Evolutionary conservation across 2,329 filamentous ascomycete genomes (phyloP), one percentile per base, ranked within the genome.

Genomic region (Lithohypha guttulata): DNA sequence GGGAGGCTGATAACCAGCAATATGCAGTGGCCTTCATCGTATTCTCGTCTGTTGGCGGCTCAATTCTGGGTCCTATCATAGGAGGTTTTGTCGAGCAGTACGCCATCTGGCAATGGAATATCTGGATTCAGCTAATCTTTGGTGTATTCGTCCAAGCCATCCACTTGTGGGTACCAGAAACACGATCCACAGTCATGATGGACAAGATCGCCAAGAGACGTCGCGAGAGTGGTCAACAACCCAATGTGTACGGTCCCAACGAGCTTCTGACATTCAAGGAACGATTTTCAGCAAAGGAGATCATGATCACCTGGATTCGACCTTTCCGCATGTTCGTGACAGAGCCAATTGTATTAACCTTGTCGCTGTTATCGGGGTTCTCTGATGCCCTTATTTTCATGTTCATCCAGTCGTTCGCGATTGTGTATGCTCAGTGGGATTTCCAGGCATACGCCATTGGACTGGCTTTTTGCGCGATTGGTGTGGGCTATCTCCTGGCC

Each of bases 71-170:
- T 0, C 82, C 82, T 7, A 79, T 87, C 29, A 69, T 85, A n/a
- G 83, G 82, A 48, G 83, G 81, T 1, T 86, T 86, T 52, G 73
- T 79, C 13, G 73, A 86, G 56, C 59, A 73, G 21, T 76, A 75
- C 48, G 65, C 82, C 0, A 39, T 26, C n/a, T 91, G 83, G 83
- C 70, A 72, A 48, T 86, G 80, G 80, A 75, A 70, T 39, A 86
- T 89, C 56, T 91, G 84, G 84, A 81, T 89, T 43, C 82, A 87
- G 59, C 71, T 89, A 46, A 85, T 87, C 49, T 77, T 89, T 38
- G 83, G 84, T 13, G 79, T 62, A 6, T 68, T 74, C 22, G 74
- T 84, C 2, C 82, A 87, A 54, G 13, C 73, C 3, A 53, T 82
- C 3, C 81, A 86, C 55, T 63, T 80, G 34, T 66, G 75, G 6